Base-by-base conservation (phyloP, 2,329 filamentous ascomycete genomes). In the Gnomoniopsis smithogilvyi region DNA sequence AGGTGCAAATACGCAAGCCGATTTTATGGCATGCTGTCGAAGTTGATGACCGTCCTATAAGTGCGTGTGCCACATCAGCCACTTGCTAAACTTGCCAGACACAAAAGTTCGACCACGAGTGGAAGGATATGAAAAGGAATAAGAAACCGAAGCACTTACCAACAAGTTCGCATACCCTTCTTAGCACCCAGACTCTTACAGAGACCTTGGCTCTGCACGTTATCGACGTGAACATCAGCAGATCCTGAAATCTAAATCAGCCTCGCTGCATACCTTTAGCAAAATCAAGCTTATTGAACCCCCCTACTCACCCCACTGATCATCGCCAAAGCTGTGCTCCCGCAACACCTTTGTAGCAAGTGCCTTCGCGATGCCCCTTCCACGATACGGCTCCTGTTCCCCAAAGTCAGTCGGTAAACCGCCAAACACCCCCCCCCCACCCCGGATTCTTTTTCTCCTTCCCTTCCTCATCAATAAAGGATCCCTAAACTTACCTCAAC, bases 161-260 rank as follows among this genome's bases (percentile, higher is more conserved):
- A 91, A 52, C 82, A 84, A 17, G 81, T 73, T 15, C 76, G 72
- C 84, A 85, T 89, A 15, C 73, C 70, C 2, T 75, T 71, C 62
- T 73, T 78, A 0, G 85, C 87, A 2, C 84, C 82, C 47, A 91
- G 68, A 59, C 85, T 84, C 67, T 72, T 80, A 64, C 86, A 89
- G 38, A 91, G 82, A 0, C 75, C 80, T 51, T 83, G 79, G 66
- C 88, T 91, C 45, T 80, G 79, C 2, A 69, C 59, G 64, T 91
- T 91, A 0, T 80, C 78, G 0, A 78, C 73, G 2, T 83, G 80
- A 0, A 91, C 88, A 69, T 91, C 86, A 2, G 87, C 87, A 60
- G 84, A 80, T 14, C 60, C 60, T 62, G n/a, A 11, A 19, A 17
- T 15, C n/a, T 14, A 3, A 22, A 8, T 55, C 12, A 55, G 26